Conservation (phyloP, 257 asterid species). For the Solanum etuberosum region DNA sequence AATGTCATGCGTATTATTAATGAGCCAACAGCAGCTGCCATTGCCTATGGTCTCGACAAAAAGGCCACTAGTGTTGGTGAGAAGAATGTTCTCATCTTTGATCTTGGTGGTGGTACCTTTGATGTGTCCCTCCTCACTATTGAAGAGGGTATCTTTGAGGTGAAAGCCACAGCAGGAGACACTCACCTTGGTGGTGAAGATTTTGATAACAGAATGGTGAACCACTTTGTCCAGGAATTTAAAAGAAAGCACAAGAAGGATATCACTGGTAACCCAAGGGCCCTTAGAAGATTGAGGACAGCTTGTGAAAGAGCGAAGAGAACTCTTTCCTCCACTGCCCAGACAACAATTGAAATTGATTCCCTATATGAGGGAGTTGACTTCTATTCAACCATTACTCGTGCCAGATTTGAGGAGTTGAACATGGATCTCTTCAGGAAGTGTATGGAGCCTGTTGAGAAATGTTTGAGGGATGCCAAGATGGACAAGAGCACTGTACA, state of each 20-base stretch:
- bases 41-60: constrained; percentile 14
- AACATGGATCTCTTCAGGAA: constrained; percentile 13
- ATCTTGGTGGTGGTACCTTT: constrained; percentile 18
- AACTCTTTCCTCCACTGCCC: constrained; percentile 14
- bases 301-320: constrained; percentile 22
- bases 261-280: constrained; percentile 13
- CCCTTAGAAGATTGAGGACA: constrained; percentile 21
- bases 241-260: constrained; percentile 26
- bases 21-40: constrained; percentile 17
- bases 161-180: constrained; percentile 16
- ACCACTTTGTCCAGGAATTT: constrained; percentile 11
- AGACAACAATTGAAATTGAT: constrained; percentile 21
- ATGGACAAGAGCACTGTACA: constrained; percentile 5
- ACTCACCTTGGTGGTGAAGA: constrained; percentile 21
- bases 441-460: constrained; percentile 14
- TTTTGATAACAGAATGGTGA: constrained; percentile 14
- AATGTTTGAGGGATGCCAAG: constrained; percentile 17
- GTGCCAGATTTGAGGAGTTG: constrained; percentile 14
- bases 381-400: constrained; percentile 14
- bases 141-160: constrained; percentile 15
- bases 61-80: constrained; percentile 2
- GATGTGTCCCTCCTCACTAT: constrained; percentile 16
- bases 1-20: constrained; percentile 10
- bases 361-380: constrained; percentile 23
- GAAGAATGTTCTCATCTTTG: constrained; percentile 10